Evolutionary conservation across 768 basidiomycete species (phyloP).

Genomic region (Peribolospora kevripleyi): DNA sequence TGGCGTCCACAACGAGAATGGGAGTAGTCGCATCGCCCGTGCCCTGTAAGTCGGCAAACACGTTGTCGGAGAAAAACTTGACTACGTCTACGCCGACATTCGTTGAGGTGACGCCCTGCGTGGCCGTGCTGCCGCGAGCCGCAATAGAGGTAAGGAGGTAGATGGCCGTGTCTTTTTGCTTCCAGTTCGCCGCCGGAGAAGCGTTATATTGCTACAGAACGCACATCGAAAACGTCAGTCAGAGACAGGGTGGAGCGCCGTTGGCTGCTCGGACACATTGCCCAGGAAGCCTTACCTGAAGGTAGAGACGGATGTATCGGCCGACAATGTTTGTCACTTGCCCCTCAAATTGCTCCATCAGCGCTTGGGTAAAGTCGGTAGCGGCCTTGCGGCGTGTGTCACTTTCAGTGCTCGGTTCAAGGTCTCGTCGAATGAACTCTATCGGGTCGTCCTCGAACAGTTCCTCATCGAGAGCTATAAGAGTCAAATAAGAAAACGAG

Average conservation of each 20-base stretch:
- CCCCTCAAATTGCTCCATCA: conserved; percentile 52
- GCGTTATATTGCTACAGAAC: conserved; percentile 29
- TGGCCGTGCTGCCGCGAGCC: conserved; percentile 54
- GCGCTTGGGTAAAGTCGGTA: conserved; percentile 77
- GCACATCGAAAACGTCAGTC: neutral
- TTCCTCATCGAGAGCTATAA: conserved; percentile 57
- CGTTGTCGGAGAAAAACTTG: conserved; percentile 79
- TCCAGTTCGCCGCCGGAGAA: conserved; percentile 42
- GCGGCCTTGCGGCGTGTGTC: conserved; percentile 79
- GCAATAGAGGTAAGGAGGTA: conserved; percentile 86
- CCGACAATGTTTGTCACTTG: conserved; percentile 74
- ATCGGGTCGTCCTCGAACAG: conserved; percentile 93
- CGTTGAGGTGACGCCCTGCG: conserved; percentile 83
- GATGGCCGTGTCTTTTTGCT: conserved; percentile 76
- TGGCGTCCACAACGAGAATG: conserved; percentile 84
- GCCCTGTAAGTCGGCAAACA: conserved; percentile 60
- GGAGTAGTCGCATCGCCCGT: conserved; percentile 36
- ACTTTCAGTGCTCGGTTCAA: conserved; percentile 38
- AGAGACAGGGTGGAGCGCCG: neutral
- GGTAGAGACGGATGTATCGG: conserved; percentile 52
- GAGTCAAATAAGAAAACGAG: neutral
- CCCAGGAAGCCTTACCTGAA: conserved; percentile 22
- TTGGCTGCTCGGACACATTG: neutral
- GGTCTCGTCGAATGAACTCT: conserved; percentile 73
- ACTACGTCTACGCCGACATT: conserved; percentile 83